Evolutionary conservation across 1,139 yeast species (phyloP).

Genomic region (Wickerhamomyces sp.): DNA sequence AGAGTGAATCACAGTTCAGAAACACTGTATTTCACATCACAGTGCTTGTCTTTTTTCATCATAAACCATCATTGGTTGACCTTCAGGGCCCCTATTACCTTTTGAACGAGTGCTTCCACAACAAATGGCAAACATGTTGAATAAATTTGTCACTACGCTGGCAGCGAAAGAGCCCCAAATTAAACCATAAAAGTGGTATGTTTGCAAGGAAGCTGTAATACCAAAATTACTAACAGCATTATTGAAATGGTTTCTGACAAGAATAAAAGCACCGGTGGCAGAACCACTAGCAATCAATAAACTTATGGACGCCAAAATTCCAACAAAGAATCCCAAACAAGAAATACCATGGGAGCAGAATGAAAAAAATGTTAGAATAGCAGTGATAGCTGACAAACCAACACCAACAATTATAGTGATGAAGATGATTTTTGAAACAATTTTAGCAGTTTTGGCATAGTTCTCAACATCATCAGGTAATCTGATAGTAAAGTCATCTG

Average conservation of each 20-base stretch:
- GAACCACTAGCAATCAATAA: constrained; percentile 37
- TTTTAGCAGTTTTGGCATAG: constrained; percentile 33
- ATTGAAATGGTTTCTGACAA: constrained; percentile 35
- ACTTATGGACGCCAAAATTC: constrained; percentile 26
- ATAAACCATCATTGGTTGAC: constrained; percentile 23
- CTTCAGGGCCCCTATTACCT: constrained; percentile 17
- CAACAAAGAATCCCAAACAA: constrained; percentile 26
- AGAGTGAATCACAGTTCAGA: neutral
- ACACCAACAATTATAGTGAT: constrained; percentile 42
- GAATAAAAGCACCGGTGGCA: constrained; percentile 40
- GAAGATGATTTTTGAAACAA: constrained; percentile 42
- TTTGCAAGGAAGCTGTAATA: constrained; percentile 33
- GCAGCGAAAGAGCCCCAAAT: constrained; percentile 44
- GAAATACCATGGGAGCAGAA: constrained; percentile 32
- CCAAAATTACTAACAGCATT: constrained; percentile 32
- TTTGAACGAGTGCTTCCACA: constrained; percentile 32
- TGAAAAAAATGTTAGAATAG: constrained; percentile 36
- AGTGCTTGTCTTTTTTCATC: constrained; percentile 9
- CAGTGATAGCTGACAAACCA: constrained; percentile 34
- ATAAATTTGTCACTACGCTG: constrained; percentile 32
- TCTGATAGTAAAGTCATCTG: constrained; percentile 8
- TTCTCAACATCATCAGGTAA: constrained; percentile 31
- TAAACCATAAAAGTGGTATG: constrained; percentile 32
- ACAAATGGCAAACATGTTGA: constrained; percentile 39
- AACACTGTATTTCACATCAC: neutral